Evolutionary conservation across 2,329 filamentous ascomycete genomes (phyloP), one percentile per base, ranked within the genome.

Genomic region (Nemania abortiva): DNA sequence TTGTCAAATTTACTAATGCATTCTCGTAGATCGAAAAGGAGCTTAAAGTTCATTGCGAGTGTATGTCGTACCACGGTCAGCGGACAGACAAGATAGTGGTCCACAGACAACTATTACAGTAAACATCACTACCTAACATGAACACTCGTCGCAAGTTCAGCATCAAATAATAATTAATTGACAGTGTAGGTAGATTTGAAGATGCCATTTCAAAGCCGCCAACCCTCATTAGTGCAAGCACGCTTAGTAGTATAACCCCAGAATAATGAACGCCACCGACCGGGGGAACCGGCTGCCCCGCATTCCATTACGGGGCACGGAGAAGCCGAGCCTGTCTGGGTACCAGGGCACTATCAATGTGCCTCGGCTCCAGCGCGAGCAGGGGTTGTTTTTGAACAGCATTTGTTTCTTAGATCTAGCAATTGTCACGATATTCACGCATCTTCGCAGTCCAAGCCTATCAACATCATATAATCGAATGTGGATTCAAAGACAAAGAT

Each of bases 331-430:
- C 31, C 34, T 13, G 24, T 45, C 29, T 7, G 13, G 39, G 5
- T 11, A 15, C 13, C 13, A 42, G 39, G 3, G 18, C 39, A 42
- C 37, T 15, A 13, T 42, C 11, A 55, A 24, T 47, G 58, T 66
- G 47, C 68, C 68, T 70, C 68, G 68, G 68, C 56, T 65, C 55
- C 20, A 18, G 27, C 37, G 10, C 42, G 10, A 59, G 61, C 55
- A 61, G 53, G 55, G 66, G 39, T 54, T 29, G n/a, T 20, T 24
- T 27, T 15, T 27, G 24, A 27, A 27, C 13, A 15, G 24, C 42
- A 6, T 20, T 13, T 54, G 9, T n/a, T 15, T 42, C 22, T 50
- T 20, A 15, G 5, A 42, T 63, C 42, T 22, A 13, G 11, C n/a
- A 9, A 50, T 24, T 22, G 47, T 11, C 27, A 34, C 53, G 11